These are phyloP conservation scores for Amanita thiersii DNA, from an alignment of 768 basidiomycete species.

Conservation along the genomic window DNA sequence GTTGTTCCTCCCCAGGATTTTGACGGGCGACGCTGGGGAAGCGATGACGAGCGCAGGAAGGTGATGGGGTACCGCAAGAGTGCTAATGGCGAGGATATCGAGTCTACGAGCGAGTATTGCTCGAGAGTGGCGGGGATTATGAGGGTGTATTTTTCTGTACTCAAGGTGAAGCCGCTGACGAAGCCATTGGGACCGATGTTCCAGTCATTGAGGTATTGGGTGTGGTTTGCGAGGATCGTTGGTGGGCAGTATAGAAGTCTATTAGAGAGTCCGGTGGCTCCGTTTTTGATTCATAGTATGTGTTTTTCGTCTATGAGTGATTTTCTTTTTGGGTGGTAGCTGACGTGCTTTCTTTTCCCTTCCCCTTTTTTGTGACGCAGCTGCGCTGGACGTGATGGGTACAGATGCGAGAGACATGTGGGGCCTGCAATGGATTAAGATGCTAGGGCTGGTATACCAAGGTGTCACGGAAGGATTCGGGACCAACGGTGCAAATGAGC, in stretches of 20 bases:
- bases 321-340: no score
- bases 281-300: constrained; percentile 65
- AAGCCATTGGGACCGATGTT: constrained; percentile 45
- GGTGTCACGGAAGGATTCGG: constrained; percentile 47
- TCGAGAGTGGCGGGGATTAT: constrained; percentile 69
- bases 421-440: constrained; percentile 76
- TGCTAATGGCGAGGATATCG: constrained; percentile 31
- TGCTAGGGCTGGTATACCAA: constrained; percentile 58
- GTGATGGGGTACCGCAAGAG: constrained; percentile 49
- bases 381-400: constrained; percentile 67
- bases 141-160: constrained; percentile 79
- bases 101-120: constrained; percentile 53
- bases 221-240: constrained; percentile 61
- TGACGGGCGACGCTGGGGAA: constrained; percentile 38
- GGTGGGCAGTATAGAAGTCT: constrained; percentile 32
- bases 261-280: constrained; percentile 49
- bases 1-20: constrained; percentile 46
- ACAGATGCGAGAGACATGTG: constrained; percentile 50
- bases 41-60: constrained; percentile 32
- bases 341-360: constrained; percentile 10
- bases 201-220: constrained; percentile 60
- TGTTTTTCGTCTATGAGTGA: constrained; percentile 10
- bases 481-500: constrained; percentile 22
- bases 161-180: constrained; percentile 33
- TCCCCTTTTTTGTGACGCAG: constrained; percentile 30